Evolutionary conservation across 2,329 filamentous ascomycete species (phyloP), one percentile per base, ranked within the genome.

Genomic region (Colletotrichum falcatum): DNA sequence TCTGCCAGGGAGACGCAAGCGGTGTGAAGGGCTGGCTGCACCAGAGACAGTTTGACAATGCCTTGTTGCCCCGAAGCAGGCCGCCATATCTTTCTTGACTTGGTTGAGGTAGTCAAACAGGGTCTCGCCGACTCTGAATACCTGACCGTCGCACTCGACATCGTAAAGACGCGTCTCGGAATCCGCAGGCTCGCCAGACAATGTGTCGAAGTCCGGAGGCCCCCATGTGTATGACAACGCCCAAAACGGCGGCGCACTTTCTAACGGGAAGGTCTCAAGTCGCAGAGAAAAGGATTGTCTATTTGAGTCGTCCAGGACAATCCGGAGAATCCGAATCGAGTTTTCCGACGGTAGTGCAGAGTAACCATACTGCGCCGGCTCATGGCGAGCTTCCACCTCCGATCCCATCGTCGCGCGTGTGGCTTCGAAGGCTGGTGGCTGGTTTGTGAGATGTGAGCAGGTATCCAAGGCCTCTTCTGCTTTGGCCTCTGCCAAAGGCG

Each of bases 211-310:
- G 5, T 69, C 58, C 2, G 65, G 39, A 1, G 65, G 39, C 1
- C 44, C 51, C 65, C 51, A 71, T 5, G 68, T 63, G 37, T 71
- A 71, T 1, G 68, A 69, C 5, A 71, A 28, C 2, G 68, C 68
- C 58, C 46, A 63, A 2, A 63, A 64, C 3, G 58, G 58, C 12
- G 58, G 68, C 2, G 44, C 1, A 20, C 54, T 23, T 16, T 51
- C 35, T 11, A 71, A 37, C 1, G 33, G 20, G 33, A 58, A 39
- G 3, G 44, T 46, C 1, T 30, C 44, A 5, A 69, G 23, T 11
- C 44, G 44, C 23, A 68, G 20, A 5, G 37, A 53, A 30, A 69
- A 69, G 1, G 51, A 35, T 9, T 68, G 35, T 20, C 9, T n/a
- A 0, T 23, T 28, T 37, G 35, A 37, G 1, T 20, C 7, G 20